Evolutionary conservation across 768 basidiomycete genomes (phyloP).

Genomic region (Podaxis sp.): DNA sequence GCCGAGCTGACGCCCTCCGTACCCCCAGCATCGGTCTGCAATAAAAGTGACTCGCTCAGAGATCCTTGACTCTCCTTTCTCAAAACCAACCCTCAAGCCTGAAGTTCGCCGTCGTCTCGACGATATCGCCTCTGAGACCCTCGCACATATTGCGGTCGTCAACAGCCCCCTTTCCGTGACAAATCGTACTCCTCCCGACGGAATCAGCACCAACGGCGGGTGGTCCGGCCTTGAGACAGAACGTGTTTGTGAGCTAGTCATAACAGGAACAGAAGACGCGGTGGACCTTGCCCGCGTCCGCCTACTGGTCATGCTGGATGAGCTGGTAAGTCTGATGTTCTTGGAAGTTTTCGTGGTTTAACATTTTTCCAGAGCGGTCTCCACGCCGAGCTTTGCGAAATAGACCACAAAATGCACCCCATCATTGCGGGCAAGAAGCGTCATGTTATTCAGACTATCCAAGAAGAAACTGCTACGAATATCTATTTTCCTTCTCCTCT

Average conservation of each 20-base stretch:
- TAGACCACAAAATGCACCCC: slow-evolving; percentile 91
- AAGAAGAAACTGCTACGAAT: slow-evolving; percentile 96
- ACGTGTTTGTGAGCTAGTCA: slow-evolving; percentile 86
- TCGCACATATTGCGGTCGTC: slow-evolving; percentile 90
- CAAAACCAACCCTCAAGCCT: slow-evolving; percentile 74
- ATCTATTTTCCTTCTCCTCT: slow-evolving; percentile 92
- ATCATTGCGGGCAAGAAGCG: slow-evolving; percentile 91
- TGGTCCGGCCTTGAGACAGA: slow-evolving; percentile 94
- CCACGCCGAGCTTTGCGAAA: slow-evolving; percentile 86
- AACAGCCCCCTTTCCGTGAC: slow-evolving; percentile 77
- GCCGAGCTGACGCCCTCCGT: slow-evolving; percentile 13
- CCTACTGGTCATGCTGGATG: slow-evolving; percentile 90
- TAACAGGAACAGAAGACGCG: slow-evolving; percentile 84
- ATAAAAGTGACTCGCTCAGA: slow-evolving; percentile 93
- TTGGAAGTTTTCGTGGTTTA: slow-evolving; percentile 12
- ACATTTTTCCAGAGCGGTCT: slow-evolving; percentile 66
- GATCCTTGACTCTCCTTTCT: slow-evolving; percentile 81
- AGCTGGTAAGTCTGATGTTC: slow-evolving; percentile 60
- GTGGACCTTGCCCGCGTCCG: slow-evolving; percentile 90
- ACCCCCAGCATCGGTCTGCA: slow-evolving; percentile 65
- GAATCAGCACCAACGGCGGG: slow-evolving; percentile 70
- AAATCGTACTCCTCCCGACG: slow-evolving; percentile 72
- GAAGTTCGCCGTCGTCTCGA: slow-evolving; percentile 85
- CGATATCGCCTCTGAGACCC: slow-evolving; percentile 89
- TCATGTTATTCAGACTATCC: slow-evolving; percentile 80